A percentile compares a stretch with the other conserved stretches of the same genome.
Evolutionary conservation across 163 green algal genomes (phyloP).

Genomic region (Chlorella variabilis): DNA sequence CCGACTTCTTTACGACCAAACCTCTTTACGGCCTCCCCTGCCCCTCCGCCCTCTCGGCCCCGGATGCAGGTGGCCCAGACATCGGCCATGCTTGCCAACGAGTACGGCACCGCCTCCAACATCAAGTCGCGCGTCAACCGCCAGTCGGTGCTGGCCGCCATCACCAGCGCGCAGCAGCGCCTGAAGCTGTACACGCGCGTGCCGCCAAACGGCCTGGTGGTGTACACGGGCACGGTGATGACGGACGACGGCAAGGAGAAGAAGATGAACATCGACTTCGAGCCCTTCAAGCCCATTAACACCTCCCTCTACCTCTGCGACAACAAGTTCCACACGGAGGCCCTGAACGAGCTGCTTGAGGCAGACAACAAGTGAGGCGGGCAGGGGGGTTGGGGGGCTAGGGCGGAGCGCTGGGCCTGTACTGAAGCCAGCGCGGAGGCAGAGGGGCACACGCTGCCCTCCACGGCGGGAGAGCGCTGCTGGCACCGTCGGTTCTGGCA

Average conservation of each 20-base stretch:
- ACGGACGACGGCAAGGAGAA: slow-evolving; percentile 99
- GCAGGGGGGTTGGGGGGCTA: too few species aligned
- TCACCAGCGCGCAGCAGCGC: slow-evolving; percentile 97
- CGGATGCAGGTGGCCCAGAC: slow-evolving; percentile 91
- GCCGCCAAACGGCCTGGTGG: slow-evolving; percentile 95
- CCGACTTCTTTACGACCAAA: too few species aligned
- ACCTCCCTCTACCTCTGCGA: slow-evolving; percentile 99
- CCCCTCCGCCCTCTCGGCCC: background rate
- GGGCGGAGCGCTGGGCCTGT: too few species aligned
- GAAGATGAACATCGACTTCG: slow-evolving; percentile 99
- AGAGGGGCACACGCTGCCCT: too few species aligned
- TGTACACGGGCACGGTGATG: slow-evolving; percentile 98
- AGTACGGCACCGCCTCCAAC: slow-evolving; percentile 99
- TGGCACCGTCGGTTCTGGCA: too few species aligned
- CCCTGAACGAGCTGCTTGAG: slow-evolving; percentile 96
- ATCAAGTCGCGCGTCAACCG: slow-evolving; percentile 99
- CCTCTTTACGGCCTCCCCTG: too few species aligned
- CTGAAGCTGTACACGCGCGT: slow-evolving; percentile 99
- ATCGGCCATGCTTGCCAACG: slow-evolving; percentile 97
- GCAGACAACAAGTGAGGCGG: slow-evolving; percentile 85
- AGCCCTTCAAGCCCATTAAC: slow-evolving; percentile 99
- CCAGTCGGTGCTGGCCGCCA: slow-evolving; percentile 97
- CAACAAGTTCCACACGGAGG: slow-evolving; percentile 99
- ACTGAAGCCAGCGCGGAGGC: too few species aligned
- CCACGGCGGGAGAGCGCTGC: too few species aligned